Base-by-base conservation (phyloP, 192 early-diverging fungal species). In the Coemansia sp. region DNA sequence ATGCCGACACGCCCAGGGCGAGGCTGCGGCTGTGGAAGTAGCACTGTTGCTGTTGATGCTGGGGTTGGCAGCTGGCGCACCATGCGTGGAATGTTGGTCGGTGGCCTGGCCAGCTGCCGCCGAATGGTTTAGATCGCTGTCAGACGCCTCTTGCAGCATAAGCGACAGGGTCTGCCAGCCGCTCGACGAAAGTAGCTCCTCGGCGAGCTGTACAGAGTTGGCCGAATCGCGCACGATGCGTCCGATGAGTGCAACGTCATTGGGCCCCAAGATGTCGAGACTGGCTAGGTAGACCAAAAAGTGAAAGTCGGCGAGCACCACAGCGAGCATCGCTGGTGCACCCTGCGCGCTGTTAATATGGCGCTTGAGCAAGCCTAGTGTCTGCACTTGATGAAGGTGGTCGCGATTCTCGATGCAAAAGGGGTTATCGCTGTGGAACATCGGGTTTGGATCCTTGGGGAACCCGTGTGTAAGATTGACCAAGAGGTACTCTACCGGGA, bases 401-500 rank as follows among this genome's bases (percentile, higher is more conserved):
- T 77, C 68, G 62, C 95, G 87, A 77, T 98, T 96, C 71, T 92
- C 97, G 50, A 94, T 88, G 13, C 86, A 84, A 71, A 95, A 95
- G 10, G 77, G 64, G 28, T 53, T 73, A 13, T 64, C 13, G n/a
- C 87, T 78, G 8, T 71, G 85, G 75, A 98, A 99, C 47, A 88
- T 72, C n/a, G 93, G 92, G 23, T 77, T 75, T 3, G 94, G 89
- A 6, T 86, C 87, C 57, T 88, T 83, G 17, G 98, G 98, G 76
- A 95, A 97, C 3, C 98, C 98, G 61, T 96, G 88, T 6, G 96
- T 95, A 10, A 92, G 70, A 66, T 95, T 97, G 26, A 98, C 92
- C 33, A 99, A 82, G 21, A 99, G 87, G 70, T 99, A 98, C 67
- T 99, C 96, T 1, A 98, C 91, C 0, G 97, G 97, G 72, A 98